Evolutionary conservation across 768 basidiomycete genomes (phyloP), one percentile per base, ranked within the genome.

Genomic region (Hemileccinum rubropunctum): DNA sequence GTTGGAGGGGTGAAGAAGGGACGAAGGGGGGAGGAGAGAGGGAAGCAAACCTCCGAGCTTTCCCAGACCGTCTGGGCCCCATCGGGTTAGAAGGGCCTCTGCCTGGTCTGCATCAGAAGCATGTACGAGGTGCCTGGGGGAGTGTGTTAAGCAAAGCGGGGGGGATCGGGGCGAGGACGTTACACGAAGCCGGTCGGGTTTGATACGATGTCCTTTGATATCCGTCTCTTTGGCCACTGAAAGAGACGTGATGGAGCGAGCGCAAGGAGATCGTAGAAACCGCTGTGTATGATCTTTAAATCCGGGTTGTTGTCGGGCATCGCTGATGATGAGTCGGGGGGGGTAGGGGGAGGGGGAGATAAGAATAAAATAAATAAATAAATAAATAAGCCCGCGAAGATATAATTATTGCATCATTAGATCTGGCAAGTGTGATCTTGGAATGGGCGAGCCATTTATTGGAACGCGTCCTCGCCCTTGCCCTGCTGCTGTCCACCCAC

Each of bases 91-190:
- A 52, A 95, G 76, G 21, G 88, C 91, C 67, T 90, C 88, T 30
- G 89, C 81, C 65, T 95, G 89, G 71, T 89, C 88, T 12, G 86
- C 89, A 70, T 93, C 89, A 50, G 89, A 92, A 27, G 93, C 91
- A 71, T 95, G 92, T 10, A 93, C 84, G 55, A 92, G 77, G 73
- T 95, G 92, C 46, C 91, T 94, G 35, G 26, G 39, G 27, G 21
- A 6, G 47, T 6, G 27, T 42, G 15, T n/a, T n/a, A n/a, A 43
- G 8, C 18, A 17, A 6, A 12, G 42, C 14, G 14, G 14, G 35
- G 28, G 38, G 36, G 18, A n/a, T n/a, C n/a, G n/a, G 15, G 33
- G n/a, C 8, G 2, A 26, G 14, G 43, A 82, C 89, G 69, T n/a
- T 76, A 95, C 91, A 89, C 77, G 66, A 93, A 93, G 57, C 82